Evolutionary conservation across 768 basidiomycete species (phyloP), one percentile per base, ranked within the genome.

Genomic region (Amanita pallidorosea): DNA sequence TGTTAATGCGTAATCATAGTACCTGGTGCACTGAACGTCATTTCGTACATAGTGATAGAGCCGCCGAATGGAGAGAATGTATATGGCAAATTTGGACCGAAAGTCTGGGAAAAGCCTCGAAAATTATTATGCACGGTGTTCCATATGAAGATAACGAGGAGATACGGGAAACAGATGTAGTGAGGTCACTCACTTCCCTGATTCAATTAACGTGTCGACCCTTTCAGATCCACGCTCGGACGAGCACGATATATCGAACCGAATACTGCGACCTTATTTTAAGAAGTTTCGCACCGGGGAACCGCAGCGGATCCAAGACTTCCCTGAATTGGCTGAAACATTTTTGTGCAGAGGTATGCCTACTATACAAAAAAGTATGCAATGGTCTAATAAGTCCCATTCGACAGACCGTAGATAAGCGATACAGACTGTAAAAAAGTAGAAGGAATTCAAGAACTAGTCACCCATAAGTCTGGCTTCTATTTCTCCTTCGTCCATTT

Each of bases 41-140:
- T 51, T 75, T 78, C 53, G 55, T 72, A 15, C 60, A 64, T 42
- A 61, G 64, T 31, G 70, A 74, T 20, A 77, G 80, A 18, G 53
- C 56, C 1, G 61, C 69, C 3, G 79, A 82, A 52, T 85, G 82
- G 82, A 67, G 72, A 31, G 78, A 81, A 52, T 85, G 83, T 59
- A 62, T 83, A 12, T 85, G 82, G 81, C 77, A 80, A 56, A 53
- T 82, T 51, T 76, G 76, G 68, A 67, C 83, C 23, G 75, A 79
- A 50, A 72, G 68, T 49, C 72, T 70, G 33, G 81, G 80, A 8
- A 61, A 61, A 31, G 49, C 49, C 12, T n/a, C 36, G 9, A 49
- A 29, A 13, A 34, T 42, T 13, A 20, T 34, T 17, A 34, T 42
- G 18, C 13, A 42, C 2, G 27, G 20, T 18, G 29, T 18, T 17